Evolutionary conservation across 2,329 filamentous ascomycete species (phyloP).

Genomic region (Zasmidium angulare): DNA sequence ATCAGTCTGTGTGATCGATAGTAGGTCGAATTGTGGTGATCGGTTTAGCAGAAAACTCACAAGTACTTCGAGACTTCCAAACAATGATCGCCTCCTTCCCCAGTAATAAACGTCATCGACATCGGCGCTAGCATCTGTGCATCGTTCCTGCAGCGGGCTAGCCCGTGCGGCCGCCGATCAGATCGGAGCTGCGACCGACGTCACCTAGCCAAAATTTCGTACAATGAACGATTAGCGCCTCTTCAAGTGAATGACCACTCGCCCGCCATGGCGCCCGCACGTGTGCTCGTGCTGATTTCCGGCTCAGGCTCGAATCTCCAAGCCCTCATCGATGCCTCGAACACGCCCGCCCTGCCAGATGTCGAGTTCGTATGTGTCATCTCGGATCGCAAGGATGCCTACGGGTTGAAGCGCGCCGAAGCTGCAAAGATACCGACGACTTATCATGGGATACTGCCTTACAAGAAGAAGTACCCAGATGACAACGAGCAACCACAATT

Average conservation of each 20-base stretch:
- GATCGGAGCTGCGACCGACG: neutral
- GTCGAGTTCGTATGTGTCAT: slow-evolving; percentile 63
- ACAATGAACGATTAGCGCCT: neutral
- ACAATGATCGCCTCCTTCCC: neutral
- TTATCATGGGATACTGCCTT: slow-evolving; percentile 78
- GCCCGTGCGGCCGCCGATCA: slow-evolving; percentile 1
- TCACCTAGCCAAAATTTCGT: slow-evolving; percentile 10
- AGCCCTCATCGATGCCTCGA: slow-evolving; percentile 66
- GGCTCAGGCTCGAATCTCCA: slow-evolving; percentile 78
- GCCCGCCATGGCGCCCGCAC: slow-evolving; percentile 13
- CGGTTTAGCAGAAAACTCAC: neutral
- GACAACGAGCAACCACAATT: slow-evolving; percentile 44
- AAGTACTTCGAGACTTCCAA: neutral
- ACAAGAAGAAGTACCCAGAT: slow-evolving; percentile 67
- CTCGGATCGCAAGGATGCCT: slow-evolving; percentile 64
- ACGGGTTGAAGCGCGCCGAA: slow-evolving; percentile 62
- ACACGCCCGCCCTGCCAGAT: slow-evolving; percentile 48
- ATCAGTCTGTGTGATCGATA: neutral
- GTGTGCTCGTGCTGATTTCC: slow-evolving; percentile 53
- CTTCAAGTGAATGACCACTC: neutral
- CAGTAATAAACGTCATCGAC: neutral
- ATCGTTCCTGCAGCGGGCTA: neutral
- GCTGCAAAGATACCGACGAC: slow-evolving; percentile 66
- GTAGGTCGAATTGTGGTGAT: neutral
- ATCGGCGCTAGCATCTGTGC: slow-evolving; percentile 1